Percentiles rank a stretch among this genome's conserved stretches.
phyloP scores from a whole-genome alignment of 768 basidiomycete species.

The Trametes elegans region DNA sequence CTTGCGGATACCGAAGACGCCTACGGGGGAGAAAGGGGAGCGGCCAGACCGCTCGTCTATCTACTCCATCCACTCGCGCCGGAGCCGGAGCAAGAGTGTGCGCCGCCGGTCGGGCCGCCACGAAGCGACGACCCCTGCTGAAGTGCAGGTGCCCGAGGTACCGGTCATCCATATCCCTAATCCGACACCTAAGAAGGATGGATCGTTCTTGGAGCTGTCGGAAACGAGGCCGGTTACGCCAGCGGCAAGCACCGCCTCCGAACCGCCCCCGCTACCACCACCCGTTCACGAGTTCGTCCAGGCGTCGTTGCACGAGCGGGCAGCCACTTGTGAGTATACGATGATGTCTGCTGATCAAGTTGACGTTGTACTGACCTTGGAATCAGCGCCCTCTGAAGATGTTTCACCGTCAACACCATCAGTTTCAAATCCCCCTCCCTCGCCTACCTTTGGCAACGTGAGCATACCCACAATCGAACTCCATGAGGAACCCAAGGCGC shows the following conservation, averaged over 20 bases:
- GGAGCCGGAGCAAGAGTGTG: slow-evolving; percentile 26
- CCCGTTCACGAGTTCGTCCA: too few species aligned
- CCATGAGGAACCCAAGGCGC: background rate
- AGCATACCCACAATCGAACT: slow-evolving; percentile 21
- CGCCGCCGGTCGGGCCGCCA: slow-evolving; percentile 13
- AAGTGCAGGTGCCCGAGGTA: slow-evolving; percentile 18
- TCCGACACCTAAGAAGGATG: slow-evolving; percentile 13
- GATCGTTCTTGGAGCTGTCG: slow-evolving; percentile 28
- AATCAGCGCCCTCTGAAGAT: slow-evolving; percentile 1
- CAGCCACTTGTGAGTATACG: background rate
- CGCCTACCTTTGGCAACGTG: slow-evolving; percentile 15
- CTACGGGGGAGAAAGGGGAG: slow-evolving; percentile 17
- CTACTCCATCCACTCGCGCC: slow-evolving; percentile 14
- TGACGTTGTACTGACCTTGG: background rate
- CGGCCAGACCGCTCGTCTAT: slow-evolving; percentile 17
- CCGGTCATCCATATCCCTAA: slow-evolving; percentile 21
- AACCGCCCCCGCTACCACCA: slow-evolving; percentile 8
- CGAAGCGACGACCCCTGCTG: background rate
- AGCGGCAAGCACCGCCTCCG: background rate
- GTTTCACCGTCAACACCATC: background rate
- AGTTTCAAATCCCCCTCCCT: slow-evolving; percentile 1
- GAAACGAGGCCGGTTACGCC: slow-evolving; percentile 26
- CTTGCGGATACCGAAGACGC: slow-evolving; percentile 52
- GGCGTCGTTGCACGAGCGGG: too few species aligned
- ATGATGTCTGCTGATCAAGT: too few species aligned